Evolutionary conservation across 2,329 filamentous ascomycete species (phyloP), one percentile per base, ranked within the genome.

Genomic region (Aspergillus fumigatus): DNA sequence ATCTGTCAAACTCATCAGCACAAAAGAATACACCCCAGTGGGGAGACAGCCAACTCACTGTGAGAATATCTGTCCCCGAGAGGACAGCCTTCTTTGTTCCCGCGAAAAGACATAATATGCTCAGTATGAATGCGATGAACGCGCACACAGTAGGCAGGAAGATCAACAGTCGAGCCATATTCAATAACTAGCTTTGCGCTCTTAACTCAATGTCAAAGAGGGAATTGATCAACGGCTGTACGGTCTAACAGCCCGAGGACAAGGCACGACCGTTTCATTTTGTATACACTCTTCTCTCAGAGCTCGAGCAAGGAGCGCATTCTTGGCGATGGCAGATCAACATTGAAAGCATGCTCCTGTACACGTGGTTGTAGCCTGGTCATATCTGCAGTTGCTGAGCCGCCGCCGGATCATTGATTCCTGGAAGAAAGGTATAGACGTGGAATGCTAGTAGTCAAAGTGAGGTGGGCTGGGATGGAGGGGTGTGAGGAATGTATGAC

Each of bases 51-150:
- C 72, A 62, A 64, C 76, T 41, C 70, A 84, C 82, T 3, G 82
- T 84, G 40, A 87, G 66, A 32, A 87, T 73, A 56, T 83, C 74
- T 58, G 81, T 84, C 53, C 80, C 74, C 59, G 85, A 79, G 70
- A 88, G 78, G 62, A 85, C 80, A 17, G 74, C 75, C 52, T 73
- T 75, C 63, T 82, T 83, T 40, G 80, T 77, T 40, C 85, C 85
- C 1, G 85, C 84, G 62, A 86, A 86, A 57, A 88, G 75, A 65
- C 81, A 84, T 8, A 87, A 75, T 62, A 87, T 78, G 19, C 79
- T 78, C 47, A 88, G 77, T 21, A 86, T 76, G 43, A 86, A 80
- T 3, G 83, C 82, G 29, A 76, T 79, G 25, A 81, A 75, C 58
- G 80, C 77, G 59, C 80, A 78, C 47, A 79, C 62, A 45, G 79